Evolutionary conservation across 2,329 filamentous ascomycete genomes (phyloP).

Genomic region (Zelopaecilomyces penicillatus): DNA sequence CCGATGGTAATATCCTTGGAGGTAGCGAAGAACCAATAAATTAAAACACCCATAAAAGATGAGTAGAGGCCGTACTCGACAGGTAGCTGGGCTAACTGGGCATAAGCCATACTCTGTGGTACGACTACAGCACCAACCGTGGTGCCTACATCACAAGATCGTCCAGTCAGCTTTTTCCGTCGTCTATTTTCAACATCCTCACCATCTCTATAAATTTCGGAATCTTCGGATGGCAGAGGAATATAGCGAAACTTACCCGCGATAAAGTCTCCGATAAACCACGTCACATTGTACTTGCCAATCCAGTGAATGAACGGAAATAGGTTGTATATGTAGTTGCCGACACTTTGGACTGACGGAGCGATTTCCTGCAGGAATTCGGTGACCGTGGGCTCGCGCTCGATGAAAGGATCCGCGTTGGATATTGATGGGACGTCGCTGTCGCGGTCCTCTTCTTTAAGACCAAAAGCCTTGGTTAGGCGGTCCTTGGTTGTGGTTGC

Average conservation of each 20-base stretch:
- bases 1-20: slow-evolving; percentile 88
- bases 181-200: neutral
- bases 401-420: slow-evolving; percentile 30
- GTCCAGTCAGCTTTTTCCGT: neutral
- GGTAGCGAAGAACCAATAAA: slow-evolving; percentile 98
- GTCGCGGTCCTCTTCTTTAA: slow-evolving; percentile 23
- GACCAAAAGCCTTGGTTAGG: slow-evolving; percentile 23
- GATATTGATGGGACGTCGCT: slow-evolving; percentile 26
- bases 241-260: slow-evolving; percentile 25
- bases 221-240: neutral
- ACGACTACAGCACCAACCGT: slow-evolving; percentile 47
- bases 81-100: slow-evolving; percentile 37
- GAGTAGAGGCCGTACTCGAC: slow-evolving; percentile 50
- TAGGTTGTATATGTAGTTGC: slow-evolving; percentile 30
- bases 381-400: slow-evolving; percentile 33
- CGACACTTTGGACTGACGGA: slow-evolving; percentile 22
- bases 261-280: slow-evolving; percentile 39
- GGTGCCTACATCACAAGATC: slow-evolving; percentile 19
- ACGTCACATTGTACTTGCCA: slow-evolving; percentile 39
- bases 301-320: slow-evolving; percentile 45
- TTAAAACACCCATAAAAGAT: slow-evolving; percentile 88
- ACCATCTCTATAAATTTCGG: too few species aligned
- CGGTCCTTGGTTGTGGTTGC: slow-evolving; percentile 18
- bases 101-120: slow-evolving; percentile 48
- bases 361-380: slow-evolving; percentile 32